Evolutionary conservation across 495 filamentous ascomycete genomes (phyloP).

Genomic region (Aspergillus steynii): DNA sequence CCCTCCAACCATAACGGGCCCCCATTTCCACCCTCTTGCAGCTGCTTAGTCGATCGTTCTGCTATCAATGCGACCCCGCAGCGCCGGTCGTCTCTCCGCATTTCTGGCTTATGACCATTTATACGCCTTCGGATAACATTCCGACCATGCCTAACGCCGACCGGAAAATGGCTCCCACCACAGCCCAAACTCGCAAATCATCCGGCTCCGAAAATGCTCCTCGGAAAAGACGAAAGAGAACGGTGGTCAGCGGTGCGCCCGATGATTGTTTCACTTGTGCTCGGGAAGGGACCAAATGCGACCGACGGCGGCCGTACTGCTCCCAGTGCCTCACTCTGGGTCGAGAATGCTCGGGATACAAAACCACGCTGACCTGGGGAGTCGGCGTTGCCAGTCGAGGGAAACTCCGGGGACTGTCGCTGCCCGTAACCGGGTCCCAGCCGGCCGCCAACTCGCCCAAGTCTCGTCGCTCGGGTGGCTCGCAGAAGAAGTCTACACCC

Average conservation of each 20-base stretch:
- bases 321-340: constrained; percentile 89
- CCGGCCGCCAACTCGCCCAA: constrained; percentile 20
- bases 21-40: constrained; percentile 9
- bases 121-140: constrained; percentile 7
- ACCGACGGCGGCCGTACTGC: constrained; percentile 91
- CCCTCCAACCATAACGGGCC: background rate
- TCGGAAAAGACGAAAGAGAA: constrained; percentile 83
- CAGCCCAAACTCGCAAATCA: constrained; percentile 32
- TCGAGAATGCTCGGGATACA: constrained; percentile 95
- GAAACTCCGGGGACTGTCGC: constrained; percentile 85
- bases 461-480: constrained; percentile 7
- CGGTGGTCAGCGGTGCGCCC: constrained; percentile 82
- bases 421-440: constrained; percentile 64
- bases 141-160: constrained; percentile 3
- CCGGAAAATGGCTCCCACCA: constrained; percentile 23
- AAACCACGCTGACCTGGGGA: constrained; percentile 96
- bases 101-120: constrained; percentile 8
- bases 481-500: background rate
- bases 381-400: constrained; percentile 95
- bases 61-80: constrained; percentile 27
- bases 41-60: constrained; percentile 6
- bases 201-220: constrained; percentile 28
- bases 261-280: constrained; percentile 96
- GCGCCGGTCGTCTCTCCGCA: constrained; percentile 19
- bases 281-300: constrained; percentile 80